Evolutionary conservation across 2,329 filamentous ascomycete genomes (phyloP), one percentile per base, ranked within the genome.

Genomic region (Colletotrichum tamarilloi): DNA sequence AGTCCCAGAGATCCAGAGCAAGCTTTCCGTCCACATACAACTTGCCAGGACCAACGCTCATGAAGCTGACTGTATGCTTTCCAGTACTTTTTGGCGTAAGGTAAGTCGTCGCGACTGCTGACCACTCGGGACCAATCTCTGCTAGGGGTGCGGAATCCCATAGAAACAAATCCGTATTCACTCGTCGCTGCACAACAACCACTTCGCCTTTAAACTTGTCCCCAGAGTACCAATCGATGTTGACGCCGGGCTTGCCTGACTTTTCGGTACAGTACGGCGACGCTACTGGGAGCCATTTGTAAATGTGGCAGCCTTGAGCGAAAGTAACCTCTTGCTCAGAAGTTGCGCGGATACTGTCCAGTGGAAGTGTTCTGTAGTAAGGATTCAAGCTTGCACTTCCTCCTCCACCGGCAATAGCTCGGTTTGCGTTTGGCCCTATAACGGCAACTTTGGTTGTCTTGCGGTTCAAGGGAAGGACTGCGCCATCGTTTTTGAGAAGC

Each of bases 361-460:
- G 85, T 0, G 92, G 92, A 11, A 91, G 85, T 2, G 90, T 91
- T 75, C 86, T 91, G 80, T 93, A 93, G 80, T 93, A 93, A 0
- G 92, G 90, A 78, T 92, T 92, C 60, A 93, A 82, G 75, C 89
- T 92, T 22, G 92, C 91, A 77, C 91, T 93, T 62, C 92, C 91
- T 53, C 91, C 91, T 62, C 92, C 91, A 19, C 89, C 90, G n/a
- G 90, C 91, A 75, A 93, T 92, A 0, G 91, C 89, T 67, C 90
- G 84, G 78, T 92, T 92, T 24, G 90, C 91, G 74, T 93, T 93
- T 1, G 91, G 91, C 0, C 91, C 91, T 64, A 93, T 92, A 72
- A 93, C 86, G 4, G 91, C 91, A 69, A 93, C 87, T 78, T 87
- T 92, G 69, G 86, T 86, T 19, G 87, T 87, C 30, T 84, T 84